Conservation (phyloP, 352 stramenopile genomes). For the Paralagenidium karlingii region DNA sequence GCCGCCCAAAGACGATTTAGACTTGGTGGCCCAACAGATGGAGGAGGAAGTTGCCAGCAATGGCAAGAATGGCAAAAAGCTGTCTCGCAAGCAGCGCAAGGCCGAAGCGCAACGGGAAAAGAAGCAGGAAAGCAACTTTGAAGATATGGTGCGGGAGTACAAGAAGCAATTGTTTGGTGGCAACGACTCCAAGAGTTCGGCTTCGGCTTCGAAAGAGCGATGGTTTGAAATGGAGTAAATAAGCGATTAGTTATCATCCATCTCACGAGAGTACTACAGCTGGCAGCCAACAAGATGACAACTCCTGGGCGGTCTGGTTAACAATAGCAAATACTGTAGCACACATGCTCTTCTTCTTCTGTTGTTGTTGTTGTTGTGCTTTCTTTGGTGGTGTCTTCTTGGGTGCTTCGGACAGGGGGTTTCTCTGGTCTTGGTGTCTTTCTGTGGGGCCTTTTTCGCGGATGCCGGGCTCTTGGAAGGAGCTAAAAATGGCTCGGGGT, state of each 20-base stretch:
- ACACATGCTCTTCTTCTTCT: too few relatives aligned
- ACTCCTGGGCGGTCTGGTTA: too few relatives aligned
- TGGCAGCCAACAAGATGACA: too few relatives aligned
- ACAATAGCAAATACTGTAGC: too few relatives aligned
- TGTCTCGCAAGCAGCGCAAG: constrained; percentile 67
- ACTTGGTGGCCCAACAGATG: not conserved
- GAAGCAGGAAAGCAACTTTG: constrained; percentile 57
- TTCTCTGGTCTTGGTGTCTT: too few relatives aligned
- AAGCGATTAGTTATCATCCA: not conserved
- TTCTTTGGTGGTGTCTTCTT: too few relatives aligned
- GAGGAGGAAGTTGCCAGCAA: constrained; percentile 2
- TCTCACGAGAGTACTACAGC: too few relatives aligned
- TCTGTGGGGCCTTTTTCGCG: too few relatives aligned
- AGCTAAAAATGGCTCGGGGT: too few relatives aligned
- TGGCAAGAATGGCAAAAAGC: constrained; percentile 3
- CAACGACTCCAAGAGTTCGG: constrained; percentile 12
- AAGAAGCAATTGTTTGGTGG: constrained; percentile 76
- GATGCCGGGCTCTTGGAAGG: too few relatives aligned
- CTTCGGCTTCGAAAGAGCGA: constrained; percentile 17
- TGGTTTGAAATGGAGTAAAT: constrained; percentile 33
- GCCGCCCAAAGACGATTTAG: constrained; percentile 2
- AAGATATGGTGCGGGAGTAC: constrained; percentile 66
- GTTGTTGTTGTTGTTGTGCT: too few relatives aligned
- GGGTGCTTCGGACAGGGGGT: too few relatives aligned
- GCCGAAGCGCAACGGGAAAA: constrained; percentile 23